phyloP scores from a whole-genome alignment of 306 rosid genomes.

The Ziziphus jujuba region DNA sequence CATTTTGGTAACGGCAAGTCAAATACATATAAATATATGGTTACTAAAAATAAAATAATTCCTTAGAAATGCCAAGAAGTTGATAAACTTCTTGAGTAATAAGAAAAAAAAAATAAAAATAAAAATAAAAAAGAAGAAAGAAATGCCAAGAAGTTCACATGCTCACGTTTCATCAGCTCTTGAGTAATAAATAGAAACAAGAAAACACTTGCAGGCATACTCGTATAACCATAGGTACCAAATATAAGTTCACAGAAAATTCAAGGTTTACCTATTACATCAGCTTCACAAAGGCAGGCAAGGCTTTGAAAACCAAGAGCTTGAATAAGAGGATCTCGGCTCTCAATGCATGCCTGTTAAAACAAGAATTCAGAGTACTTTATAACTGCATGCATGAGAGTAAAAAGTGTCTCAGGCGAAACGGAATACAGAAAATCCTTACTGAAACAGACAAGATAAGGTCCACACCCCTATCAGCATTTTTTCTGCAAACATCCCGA shows the following conservation, averaged over 20 bases:
- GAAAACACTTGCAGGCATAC: conserved; percentile 15
- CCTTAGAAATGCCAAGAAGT: not conserved
- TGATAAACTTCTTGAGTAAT: not conserved
- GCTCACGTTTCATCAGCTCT: not conserved
- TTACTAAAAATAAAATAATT: no score
- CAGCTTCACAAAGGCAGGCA: conserved; percentile 92
- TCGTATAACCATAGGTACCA: not conserved
- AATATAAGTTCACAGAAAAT: conserved; percentile 20
- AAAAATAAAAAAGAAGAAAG: no score
- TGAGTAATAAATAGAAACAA: not conserved
- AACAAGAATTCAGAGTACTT: conserved; percentile 29
- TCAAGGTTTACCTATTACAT: conserved; percentile 69
- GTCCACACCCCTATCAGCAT: conserved; percentile 94
- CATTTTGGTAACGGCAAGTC: no score
- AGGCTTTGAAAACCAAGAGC: conserved; percentile 95
- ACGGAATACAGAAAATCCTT: conserved; percentile 25
- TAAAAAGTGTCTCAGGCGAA: conserved; percentile 21
- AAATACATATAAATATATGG: no score
- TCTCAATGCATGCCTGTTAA: conserved; percentile 85
- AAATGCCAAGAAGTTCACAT: not conserved
- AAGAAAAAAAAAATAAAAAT: no score
- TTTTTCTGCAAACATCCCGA: conserved; percentile 85
- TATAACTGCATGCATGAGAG: conserved; percentile 28
- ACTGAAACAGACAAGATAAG: conserved; percentile 95
- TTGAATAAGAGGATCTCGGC: conserved; percentile 64